Evolutionary conservation across 2,329 filamentous ascomycete genomes (phyloP).

Genomic region (Aspergillus novofumigatus): DNA sequence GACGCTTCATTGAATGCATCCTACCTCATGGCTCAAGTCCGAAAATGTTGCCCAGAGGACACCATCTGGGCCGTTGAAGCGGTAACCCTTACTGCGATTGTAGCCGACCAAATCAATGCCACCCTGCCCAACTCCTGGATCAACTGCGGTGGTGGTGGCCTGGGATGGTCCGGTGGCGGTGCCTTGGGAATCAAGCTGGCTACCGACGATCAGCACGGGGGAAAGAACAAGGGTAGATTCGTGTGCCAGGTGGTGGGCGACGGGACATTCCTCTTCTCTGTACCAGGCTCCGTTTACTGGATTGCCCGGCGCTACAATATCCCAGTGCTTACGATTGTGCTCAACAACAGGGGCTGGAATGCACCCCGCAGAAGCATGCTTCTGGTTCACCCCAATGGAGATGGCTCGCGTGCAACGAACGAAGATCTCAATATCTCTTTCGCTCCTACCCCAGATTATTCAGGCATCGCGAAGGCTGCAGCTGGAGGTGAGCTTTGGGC

Average conservation of each 20-base stretch:
- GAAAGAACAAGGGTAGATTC: slow-evolving; percentile 52
- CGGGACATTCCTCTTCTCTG: slow-evolving; percentile 63
- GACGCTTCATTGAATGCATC: slow-evolving; percentile 61
- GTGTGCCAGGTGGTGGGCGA: slow-evolving; percentile 64
- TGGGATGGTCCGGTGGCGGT: slow-evolving; percentile 75
- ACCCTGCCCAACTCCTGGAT: slow-evolving; percentile 69
- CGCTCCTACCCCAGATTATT: slow-evolving; percentile 61
- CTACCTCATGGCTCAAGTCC: slow-evolving; percentile 54
- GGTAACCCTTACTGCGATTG: slow-evolving; percentile 65
- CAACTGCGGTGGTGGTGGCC: slow-evolving; percentile 75
- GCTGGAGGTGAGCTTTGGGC: slow-evolving; percentile 61
- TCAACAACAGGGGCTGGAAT: slow-evolving; percentile 71
- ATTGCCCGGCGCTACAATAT: slow-evolving; percentile 63
- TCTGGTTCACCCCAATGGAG: slow-evolving; percentile 62
- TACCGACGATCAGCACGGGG: slow-evolving; percentile 49
- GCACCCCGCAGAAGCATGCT: slow-evolving; percentile 59
- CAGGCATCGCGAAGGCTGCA: slow-evolving; percentile 64
- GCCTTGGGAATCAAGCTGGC: slow-evolving; percentile 75
- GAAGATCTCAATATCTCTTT: slow-evolving; percentile 65
- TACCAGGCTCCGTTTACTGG: slow-evolving; percentile 66
- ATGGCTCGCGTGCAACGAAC: slow-evolving; percentile 58
- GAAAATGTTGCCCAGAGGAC: slow-evolving; percentile 55
- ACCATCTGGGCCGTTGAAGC: slow-evolving; percentile 76
- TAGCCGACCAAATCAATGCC: slow-evolving; percentile 67
- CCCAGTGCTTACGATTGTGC: slow-evolving; percentile 61